Percentiles rank a stretch among this genome's conserved stretches.
Conservation (phyloP, 1,139 yeast species). For the Kurtzmaniella quercitrusa region DNA sequence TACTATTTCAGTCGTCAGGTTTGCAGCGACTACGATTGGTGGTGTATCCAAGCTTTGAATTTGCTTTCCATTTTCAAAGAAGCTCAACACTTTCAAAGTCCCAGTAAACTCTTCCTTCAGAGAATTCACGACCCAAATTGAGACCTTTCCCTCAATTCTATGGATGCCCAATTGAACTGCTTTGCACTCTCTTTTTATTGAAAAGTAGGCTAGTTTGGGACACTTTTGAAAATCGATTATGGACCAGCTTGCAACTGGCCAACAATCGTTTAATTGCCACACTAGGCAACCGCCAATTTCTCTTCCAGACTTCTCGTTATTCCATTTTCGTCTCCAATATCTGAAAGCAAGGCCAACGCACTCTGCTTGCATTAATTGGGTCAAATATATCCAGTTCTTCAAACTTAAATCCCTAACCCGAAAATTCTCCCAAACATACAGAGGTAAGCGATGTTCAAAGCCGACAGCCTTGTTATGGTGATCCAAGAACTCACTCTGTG, state of each 20-base stretch:
- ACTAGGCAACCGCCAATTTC: slow-evolving; percentile 41
- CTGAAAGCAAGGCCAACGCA: slow-evolving; percentile 44
- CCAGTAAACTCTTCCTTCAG: slow-evolving; percentile 17
- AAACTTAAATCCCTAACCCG: slow-evolving; percentile 26
- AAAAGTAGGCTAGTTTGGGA: slow-evolving; percentile 43
- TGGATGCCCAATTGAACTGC: slow-evolving; percentile 32
- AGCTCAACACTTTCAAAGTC: slow-evolving; percentile 14
- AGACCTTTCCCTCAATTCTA: slow-evolving; percentile 25
- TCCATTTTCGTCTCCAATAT: slow-evolving; percentile 46
- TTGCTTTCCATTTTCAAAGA: slow-evolving; percentile 10
- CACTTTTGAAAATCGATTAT: slow-evolving; percentile 34
- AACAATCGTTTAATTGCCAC: slow-evolving; percentile 51
- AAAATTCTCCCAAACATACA: slow-evolving; percentile 42
- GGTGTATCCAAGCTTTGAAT: slow-evolving; percentile 8
- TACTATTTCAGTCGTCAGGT: slow-evolving; percentile 31
- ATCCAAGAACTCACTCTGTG: slow-evolving; percentile 34
- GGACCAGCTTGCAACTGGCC: slow-evolving; percentile 49
- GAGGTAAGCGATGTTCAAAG: slow-evolving; percentile 38
- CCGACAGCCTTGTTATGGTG: slow-evolving; percentile 43
- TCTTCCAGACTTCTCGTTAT: slow-evolving; percentile 14
- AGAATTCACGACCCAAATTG: slow-evolving; percentile 42
- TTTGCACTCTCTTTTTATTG: slow-evolving; percentile 40
- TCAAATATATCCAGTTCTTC: slow-evolving; percentile 41
- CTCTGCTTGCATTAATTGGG: slow-evolving; percentile 49
- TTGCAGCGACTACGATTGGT: slow-evolving; percentile 18